Evolutionary conservation across 345 rosid genomes (phyloP), one percentile per base, ranked within the genome.

Genomic region (Sisymbrium altissimum): DNA sequence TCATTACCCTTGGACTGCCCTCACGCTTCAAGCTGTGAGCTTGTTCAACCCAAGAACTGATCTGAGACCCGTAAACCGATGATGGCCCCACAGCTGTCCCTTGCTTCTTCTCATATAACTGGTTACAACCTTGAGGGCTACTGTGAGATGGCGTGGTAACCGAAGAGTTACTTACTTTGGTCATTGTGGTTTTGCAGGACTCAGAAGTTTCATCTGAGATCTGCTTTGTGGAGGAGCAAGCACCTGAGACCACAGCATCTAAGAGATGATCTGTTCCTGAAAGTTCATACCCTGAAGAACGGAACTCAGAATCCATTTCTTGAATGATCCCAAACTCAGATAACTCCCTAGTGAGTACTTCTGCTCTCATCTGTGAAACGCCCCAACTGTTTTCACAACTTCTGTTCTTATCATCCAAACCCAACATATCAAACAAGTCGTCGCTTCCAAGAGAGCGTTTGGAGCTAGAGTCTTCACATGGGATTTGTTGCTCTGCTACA

Each of bases 181-280:
- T 87, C 82, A 86, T 63, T 7, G 92, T 85, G 48, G 92, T 91
- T 75, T 81, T 79, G 73, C 92, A 86, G 3, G 99, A 95, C 36
- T 81, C 72, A 44, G 78, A 78, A 55, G 77, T 76, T 29, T 92
- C 99, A 49, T 90, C 91, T 3, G 89, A 85, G 61, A 82, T 81
- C 87, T 92, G 97, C 81, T 89, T 92, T 4, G 86, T 39, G 21
- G 76, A 68, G 45, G 87, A 79, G 29, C 73, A 68, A 23, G 86
- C 88, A 72, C 85, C 81, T 2, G 96, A 85, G 54, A 95, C 97
- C 46, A 95, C 96, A 6, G 99, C 99, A 78, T 95, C 99, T 81
- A 95, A 76, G 69, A 95, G 91, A 84, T 95, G 79, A 73, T 88
- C 99, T 18, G 81, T 64, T 27, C 81, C 85, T 19, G 84, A 81